phyloP scores from a whole-genome alignment of 352 stramenopile species.

The Hyaloperonospora brassicae region DNA sequence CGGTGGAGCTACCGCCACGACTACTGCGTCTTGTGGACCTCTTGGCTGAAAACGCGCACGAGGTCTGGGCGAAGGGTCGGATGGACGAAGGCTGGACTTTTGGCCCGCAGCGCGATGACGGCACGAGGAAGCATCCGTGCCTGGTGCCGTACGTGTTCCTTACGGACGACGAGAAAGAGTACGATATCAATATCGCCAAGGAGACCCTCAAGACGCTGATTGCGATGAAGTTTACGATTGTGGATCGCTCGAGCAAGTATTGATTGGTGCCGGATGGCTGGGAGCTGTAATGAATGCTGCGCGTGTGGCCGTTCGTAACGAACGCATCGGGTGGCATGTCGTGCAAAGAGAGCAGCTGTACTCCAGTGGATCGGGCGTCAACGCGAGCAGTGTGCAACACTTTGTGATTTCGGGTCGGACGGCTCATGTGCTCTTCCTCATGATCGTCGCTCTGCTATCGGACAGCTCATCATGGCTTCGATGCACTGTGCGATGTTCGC shows the following conservation, averaged over 20 bases:
- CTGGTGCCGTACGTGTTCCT: constrained; percentile 85
- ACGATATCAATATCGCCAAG: constrained; percentile 83
- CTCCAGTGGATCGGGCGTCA: too few species aligned
- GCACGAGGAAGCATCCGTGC: constrained; percentile 74
- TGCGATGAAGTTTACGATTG: constrained; percentile 80
- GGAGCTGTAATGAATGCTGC: too few species aligned
- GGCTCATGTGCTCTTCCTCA: too few species aligned
- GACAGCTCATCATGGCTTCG: too few species aligned
- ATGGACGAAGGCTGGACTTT: constrained; percentile 87
- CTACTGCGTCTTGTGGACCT: constrained; percentile 72
- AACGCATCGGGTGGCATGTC: too few species aligned
- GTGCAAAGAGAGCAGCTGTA: too few species aligned
- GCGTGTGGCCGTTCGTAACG: too few species aligned
- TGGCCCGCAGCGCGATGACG: constrained; percentile 66
- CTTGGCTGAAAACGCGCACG: constrained; percentile 78
- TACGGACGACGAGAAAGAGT: constrained; percentile 85
- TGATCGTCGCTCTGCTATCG: too few species aligned
- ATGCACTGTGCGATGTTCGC: too few species aligned
- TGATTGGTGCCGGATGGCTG: constrained; percentile 5
- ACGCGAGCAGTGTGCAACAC: too few species aligned
- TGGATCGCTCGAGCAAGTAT: constrained; percentile 60
- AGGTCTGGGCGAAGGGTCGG: constrained; percentile 79
- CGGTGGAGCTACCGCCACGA: constrained; percentile 50
- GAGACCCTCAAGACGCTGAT: constrained; percentile 85
- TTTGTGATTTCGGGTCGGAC: too few species aligned